Base-by-base conservation (phyloP, 2,329 filamentous ascomycete genomes). In the Mariannaea elegans region DNA sequence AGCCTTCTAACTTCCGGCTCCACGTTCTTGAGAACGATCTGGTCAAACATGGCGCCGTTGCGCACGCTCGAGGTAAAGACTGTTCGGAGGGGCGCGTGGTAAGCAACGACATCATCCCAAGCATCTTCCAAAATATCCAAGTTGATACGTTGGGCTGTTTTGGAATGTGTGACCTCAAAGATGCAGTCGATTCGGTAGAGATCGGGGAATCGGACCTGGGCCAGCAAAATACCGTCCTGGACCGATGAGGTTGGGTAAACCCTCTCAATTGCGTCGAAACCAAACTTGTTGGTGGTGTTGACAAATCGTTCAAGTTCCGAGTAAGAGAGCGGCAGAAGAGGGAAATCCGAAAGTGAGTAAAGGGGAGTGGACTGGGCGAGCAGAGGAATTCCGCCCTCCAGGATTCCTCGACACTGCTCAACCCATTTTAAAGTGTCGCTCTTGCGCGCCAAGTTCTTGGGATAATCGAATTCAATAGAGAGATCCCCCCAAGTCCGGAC, bases 261-360 rank as follows among this genome's bases (percentile, higher is more conserved):
- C 5, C 38, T 47, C 18, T 55, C 51, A 18, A 55, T 55, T 8
- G 51, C 42, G n/a, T 55, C 51, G 14, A 55, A 47, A 7, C 42
- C 23, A 10, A 55, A 41, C 32, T 31, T 55, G 7, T 38, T 23
- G 13, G 51, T 39, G 12, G 27, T 31, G n/a, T 38, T 39, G 32
- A 55, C 18, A 18, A 55, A 31, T n/a, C 42, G 21, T 21, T 55
- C 51, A 7, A 55, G 31, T 24, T 55, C 32, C 12, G 31, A 31
- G 16, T 55, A 55, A 5, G 34, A 31, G 16, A 55, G 51, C 23
- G 51, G 51, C 12, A 55, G 51, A 16, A 31, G 23, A 21, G 51
- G 51, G 32, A 55, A 55, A 36, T 55, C 51, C n/a, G 42, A 47
- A 18, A 55, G 51, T 18, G 51, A 55, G 42, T 55, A 55, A 31